Evolutionary conservation across 208 protist genomes (phyloP), one percentile per base, ranked within the genome.

Genomic region (Leishmania lainsoni): DNA sequence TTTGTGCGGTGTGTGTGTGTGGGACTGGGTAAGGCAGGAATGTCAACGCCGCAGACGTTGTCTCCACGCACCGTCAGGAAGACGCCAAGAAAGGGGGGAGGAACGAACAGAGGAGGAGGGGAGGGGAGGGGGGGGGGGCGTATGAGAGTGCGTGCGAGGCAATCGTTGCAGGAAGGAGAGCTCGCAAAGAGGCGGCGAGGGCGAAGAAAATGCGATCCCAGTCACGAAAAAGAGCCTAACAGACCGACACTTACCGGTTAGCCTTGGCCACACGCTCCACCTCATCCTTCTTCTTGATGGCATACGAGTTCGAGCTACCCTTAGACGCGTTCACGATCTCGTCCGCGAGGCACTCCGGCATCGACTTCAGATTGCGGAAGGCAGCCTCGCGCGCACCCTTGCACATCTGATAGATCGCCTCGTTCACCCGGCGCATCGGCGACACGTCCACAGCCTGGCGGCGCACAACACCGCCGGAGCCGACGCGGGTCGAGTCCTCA

Each of bases 231-330:
- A 35, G 29, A 0, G 65, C 12, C 0, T 1, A 76, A 17, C 20
- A 63, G 73, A 10, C 39, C 26, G 16, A n/a, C 32, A 59, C 81
- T 99, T 99, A 99, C 86, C 99, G 96, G 98, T 99, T 99, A 81
- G 98, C 98, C 97, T 99, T 99, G 91, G 99, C 99, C 78, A 99
- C 98, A 95, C 99, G 98, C 97, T 99, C 99, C 78, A 99, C 97
- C 94, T 99, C 99, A 94, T 99, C 99, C 96, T 99, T 99, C 99
- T 99, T 99, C 93, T 99, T 99, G 87, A 99, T 99, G 81, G 99
- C 99, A 86, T 99, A 99, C 32, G 97, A 99, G 94, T 99, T 99
- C 81, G 98, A 98, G 73, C 98, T 99, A 49, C 94, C 96, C 92
- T 99, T 99, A 77, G 99, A 94, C 81, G 98, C 98, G 89, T 99